A percentile compares a stretch with the other conserved stretches of the same genome.
phyloP scores from a whole-genome alignment of 1,139 yeast species.

The Hansenula lynferdii region DNA sequence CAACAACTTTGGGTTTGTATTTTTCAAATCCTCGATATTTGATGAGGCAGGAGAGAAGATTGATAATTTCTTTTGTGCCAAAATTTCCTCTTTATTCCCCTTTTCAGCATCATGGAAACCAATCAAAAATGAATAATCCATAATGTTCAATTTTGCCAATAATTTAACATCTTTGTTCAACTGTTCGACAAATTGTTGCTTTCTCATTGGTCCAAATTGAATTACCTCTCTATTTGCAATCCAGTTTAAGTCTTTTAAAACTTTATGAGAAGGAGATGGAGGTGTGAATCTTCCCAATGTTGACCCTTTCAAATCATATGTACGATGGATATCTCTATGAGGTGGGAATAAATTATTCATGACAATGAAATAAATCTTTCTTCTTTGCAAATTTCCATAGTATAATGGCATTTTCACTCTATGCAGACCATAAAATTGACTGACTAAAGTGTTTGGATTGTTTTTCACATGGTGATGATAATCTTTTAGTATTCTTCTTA shows the following conservation, averaged over 20 bases:
- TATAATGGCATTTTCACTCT: slow-evolving; percentile 82
- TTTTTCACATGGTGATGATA: slow-evolving; percentile 77
- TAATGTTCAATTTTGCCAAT: slow-evolving; percentile 69
- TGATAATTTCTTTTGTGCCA: slow-evolving; percentile 32
- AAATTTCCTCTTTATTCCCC: slow-evolving; percentile 39
- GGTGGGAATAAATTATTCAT: slow-evolving; percentile 98
- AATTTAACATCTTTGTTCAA: slow-evolving; percentile 70
- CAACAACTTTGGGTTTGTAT: slow-evolving; percentile 43
- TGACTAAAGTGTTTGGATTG: slow-evolving; percentile 83
- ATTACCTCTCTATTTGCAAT: slow-evolving; percentile 58
- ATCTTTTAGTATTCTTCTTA: slow-evolving; percentile 67
- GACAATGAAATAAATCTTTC: slow-evolving; percentile 89
- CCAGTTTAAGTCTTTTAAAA: slow-evolving; percentile 88
- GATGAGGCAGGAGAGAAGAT: slow-evolving; percentile 36
- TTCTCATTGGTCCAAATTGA: slow-evolving; percentile 68
- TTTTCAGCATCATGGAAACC: slow-evolving; percentile 78
- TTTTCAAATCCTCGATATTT: slow-evolving; percentile 37
- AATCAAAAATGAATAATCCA: slow-evolving; percentile 90
- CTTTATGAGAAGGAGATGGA: slow-evolving; percentile 25
- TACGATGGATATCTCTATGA: slow-evolving; percentile 77
- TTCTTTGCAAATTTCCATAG: slow-evolving; percentile 35
- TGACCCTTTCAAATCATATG: slow-evolving; percentile 92
- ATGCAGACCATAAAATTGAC: slow-evolving; percentile 95
- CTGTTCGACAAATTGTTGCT: slow-evolving; percentile 58
- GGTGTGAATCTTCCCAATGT: slow-evolving; percentile 73